Percentiles rank a stretch among this genome's conserved stretches.
Conservation (phyloP, 2,329 filamentous ascomycete species). For the Cladobotryum protrusum region DNA sequence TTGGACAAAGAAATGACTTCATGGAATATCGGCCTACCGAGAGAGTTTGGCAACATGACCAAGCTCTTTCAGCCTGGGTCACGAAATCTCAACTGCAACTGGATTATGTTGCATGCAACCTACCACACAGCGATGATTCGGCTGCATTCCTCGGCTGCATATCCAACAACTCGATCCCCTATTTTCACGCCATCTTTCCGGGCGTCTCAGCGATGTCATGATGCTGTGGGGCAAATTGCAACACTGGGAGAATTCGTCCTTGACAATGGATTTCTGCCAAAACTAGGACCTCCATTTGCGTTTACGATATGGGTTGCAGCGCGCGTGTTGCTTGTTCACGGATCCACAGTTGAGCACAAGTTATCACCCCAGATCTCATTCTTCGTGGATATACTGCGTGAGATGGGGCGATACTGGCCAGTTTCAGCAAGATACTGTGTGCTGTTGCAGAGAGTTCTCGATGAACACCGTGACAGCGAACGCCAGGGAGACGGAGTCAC, state of each 20-base stretch:
- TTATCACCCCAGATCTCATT: conserved; percentile 73
- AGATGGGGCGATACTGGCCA: conserved; percentile 79
- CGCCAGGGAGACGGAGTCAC: conserved; percentile 67
- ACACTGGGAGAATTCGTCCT: conserved; percentile 73
- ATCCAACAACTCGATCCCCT: conserved; percentile 79
- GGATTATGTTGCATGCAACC: conserved; percentile 87
- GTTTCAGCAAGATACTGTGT: conserved; percentile 77
- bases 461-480: conserved; percentile 78
- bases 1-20: conserved; percentile 72
- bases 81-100: conserved; percentile 70
- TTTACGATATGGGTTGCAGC: conserved; percentile 92
- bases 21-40: conserved; percentile 79
- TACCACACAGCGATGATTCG: conserved; percentile 88
- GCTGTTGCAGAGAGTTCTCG: conserved; percentile 74
- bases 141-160: conserved; percentile 85
- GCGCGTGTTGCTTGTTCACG: conserved; percentile 79
- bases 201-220: conserved; percentile 75
- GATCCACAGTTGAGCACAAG: conserved; percentile 80
- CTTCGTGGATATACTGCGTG: conserved; percentile 73
- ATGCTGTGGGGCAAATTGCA: conserved; percentile 76
- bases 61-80: conserved; percentile 66
- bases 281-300: conserved; percentile 83
- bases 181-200: conserved; percentile 87
- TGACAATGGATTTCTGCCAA: conserved; percentile 65
- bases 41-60: conserved; percentile 78